Evolutionary conservation across 1,284 basidiomycete species (phyloP), one percentile per base, ranked within the genome.

Genomic region (Kalmanozyma brasiliensis): DNA sequence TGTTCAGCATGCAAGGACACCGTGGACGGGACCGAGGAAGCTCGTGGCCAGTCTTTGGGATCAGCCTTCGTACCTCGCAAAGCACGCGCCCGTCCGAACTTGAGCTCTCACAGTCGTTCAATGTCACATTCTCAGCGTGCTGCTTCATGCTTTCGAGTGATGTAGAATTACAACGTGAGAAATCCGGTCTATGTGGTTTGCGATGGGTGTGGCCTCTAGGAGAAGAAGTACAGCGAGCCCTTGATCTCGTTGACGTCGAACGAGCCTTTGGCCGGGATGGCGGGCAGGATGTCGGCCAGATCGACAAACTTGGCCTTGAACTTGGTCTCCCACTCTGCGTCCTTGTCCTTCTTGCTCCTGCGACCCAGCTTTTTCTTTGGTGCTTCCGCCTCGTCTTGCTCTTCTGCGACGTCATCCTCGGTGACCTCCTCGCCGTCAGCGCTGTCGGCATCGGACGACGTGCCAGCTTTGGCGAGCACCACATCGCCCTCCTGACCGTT

Each of bases 231-330:
- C 45, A 79, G 49, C 33, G 77, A 79, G 36, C 66, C 52, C 64
- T 72, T 79, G 84, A 98, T 94, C 66, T 86, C 87, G 78, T 88
- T 85, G 62, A 99, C 93, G 75, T 94, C 88, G 82, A 98, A 98
- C 55, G 86, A 85, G 59, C 95, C 96, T 84, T 93, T 92, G 80
- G 88, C 83, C 0, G 95, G 95, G 20, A 94, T 84, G 0, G 89
- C 88, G 0, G 94, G 94, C 14, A 98, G 82, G 66, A 95, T 76
- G 72, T 92, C 90, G 26, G 85, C 84, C 34, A 98, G 84, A 65
- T 89, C 86, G 60, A 95, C 87, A 81, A 93, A 95, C 56, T 81
- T 80, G 48, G 79, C 60, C 49, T 62, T 65, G 46, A 68, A 68
- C 40, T 52, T 52, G 40, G 58, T 52, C 46, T 66, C 63, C 59